These are phyloP conservation scores for Agaricales sp. DNA, from an alignment of 1,284 basidiomycete genomes.

Conservation along the genomic window DNA sequence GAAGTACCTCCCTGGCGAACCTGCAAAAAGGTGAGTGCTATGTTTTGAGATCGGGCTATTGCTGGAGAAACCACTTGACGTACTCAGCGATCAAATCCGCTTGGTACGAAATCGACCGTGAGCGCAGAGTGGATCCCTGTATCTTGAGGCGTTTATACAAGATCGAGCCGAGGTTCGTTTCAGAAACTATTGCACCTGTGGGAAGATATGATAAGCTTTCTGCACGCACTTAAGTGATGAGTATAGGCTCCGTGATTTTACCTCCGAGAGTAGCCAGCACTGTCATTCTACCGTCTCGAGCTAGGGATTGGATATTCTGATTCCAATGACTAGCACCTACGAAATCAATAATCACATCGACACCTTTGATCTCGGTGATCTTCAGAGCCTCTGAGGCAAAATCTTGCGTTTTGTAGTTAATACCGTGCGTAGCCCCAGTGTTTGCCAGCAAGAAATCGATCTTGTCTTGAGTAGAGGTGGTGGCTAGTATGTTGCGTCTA, in stretches of 20 bases:
- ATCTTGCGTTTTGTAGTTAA: conserved; percentile 83
- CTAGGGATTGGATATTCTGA: conserved; percentile 72
- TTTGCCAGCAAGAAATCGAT: conserved; percentile 65
- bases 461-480: conserved; percentile 82
- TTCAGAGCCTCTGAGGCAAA: conserved; percentile 63
- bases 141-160: conserved; percentile 84
- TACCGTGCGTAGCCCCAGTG: conserved; percentile 60
- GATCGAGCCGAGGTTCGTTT: conserved; percentile 59
- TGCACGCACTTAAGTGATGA: background rate
- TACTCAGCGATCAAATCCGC: conserved; percentile 62
- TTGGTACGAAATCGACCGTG: conserved; percentile 76
- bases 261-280: conserved; percentile 65
- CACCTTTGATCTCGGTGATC: conserved; percentile 57
- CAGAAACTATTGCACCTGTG: conserved; percentile 53
- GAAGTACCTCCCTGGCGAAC: conserved; percentile 37
- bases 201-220: conserved; percentile 9
- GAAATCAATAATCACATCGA: conserved; percentile 83
- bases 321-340: conserved; percentile 79
- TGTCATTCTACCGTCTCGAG: conserved; percentile 72
- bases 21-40: conserved; percentile 14
- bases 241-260: conserved; percentile 19
- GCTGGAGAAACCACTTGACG: conserved; percentile 10
- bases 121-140: conserved; percentile 83
- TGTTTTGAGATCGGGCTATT: background rate
- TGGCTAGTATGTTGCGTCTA: conserved; percentile 69